Percentiles rank a stretch among this genome's conserved stretches.
Conservation (phyloP, 805 yeast species). For the Yamadazyma insecticola region DNA sequence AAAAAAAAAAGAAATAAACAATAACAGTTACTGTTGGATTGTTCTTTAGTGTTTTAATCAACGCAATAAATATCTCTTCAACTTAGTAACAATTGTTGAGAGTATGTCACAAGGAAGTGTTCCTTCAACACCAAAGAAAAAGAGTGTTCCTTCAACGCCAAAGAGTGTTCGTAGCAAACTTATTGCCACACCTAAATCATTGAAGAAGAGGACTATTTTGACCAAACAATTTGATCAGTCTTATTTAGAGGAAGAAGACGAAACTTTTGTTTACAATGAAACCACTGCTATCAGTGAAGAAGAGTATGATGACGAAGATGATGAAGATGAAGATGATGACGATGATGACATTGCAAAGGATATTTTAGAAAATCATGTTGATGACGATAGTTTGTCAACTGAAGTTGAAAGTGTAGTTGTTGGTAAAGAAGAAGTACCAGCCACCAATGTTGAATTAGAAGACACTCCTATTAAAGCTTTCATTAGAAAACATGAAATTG, state of each 20-base stretch:
- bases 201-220: slow-evolving; percentile 14
- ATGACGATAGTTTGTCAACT: background rate
- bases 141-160: slow-evolving; percentile 7
- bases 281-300: slow-evolving; percentile 14
- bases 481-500: slow-evolving; percentile 77
- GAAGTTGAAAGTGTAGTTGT: background rate
- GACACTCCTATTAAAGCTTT: slow-evolving; percentile 22
- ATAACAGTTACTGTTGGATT: no score
- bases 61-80: no score
- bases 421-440: background rate
- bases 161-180: slow-evolving; percentile 2
- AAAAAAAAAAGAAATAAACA: no score
- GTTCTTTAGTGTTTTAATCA: no score
- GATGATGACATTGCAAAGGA: slow-evolving; percentile 6
- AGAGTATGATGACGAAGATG: slow-evolving; percentile 13
- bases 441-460: background rate
- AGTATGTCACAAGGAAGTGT: no score
- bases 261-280: slow-evolving; percentile 24
- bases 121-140: no score
- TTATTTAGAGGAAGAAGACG: slow-evolving; percentile 36
- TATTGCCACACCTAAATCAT: slow-evolving; percentile 10
- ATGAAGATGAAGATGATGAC: slow-evolving; percentile 13
- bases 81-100: no score
- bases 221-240: slow-evolving; percentile 21
- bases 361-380: background rate